Evolutionary conservation across 169 alveolate species (phyloP).

Genomic region (Cryptosporidium andersoni): DNA sequence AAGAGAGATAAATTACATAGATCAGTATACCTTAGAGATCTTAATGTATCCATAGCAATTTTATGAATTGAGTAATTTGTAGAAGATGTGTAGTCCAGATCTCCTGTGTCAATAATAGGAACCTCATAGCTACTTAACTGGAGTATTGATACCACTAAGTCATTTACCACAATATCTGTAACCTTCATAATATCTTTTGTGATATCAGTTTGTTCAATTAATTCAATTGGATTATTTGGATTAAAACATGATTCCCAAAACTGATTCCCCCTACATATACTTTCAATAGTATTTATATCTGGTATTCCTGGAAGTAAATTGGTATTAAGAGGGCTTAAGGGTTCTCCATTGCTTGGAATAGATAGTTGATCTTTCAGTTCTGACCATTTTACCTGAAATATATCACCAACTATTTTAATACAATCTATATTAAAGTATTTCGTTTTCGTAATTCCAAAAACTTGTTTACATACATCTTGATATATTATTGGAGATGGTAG

Average conservation of each 20-base stretch:
- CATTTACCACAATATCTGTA: constrained; percentile 45
- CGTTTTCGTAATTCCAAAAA: constrained; percentile 24
- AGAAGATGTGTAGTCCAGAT: neutral
- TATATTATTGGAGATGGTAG: constrained; percentile 39
- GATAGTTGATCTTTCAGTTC: neutral
- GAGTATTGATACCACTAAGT: constrained; percentile 34
- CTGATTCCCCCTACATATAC: constrained; percentile 59
- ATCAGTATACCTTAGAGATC: constrained; percentile 29
- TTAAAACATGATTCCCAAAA: constrained; percentile 70
- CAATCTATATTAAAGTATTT: constrained; percentile 60
- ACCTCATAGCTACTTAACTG: constrained; percentile 2
- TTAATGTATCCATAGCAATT: constrained; percentile 31
- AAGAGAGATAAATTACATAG: constrained; percentile 31
- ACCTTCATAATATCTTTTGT: constrained; percentile 16
- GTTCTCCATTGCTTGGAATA: too few species aligned
- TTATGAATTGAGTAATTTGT: neutral
- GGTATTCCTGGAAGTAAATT: neutral
- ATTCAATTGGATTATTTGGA: constrained; percentile 4
- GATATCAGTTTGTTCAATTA: neutral
- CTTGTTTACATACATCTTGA: constrained; percentile 35
- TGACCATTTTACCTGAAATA: constrained; percentile 32
- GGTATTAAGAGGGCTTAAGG: too few species aligned
- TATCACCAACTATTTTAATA: constrained; percentile 24
- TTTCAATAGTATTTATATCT: constrained; percentile 3
- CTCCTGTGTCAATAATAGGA: neutral